Conservation (phyloP, 306 rosid species). For the Leucaena leucocephala region DNA sequence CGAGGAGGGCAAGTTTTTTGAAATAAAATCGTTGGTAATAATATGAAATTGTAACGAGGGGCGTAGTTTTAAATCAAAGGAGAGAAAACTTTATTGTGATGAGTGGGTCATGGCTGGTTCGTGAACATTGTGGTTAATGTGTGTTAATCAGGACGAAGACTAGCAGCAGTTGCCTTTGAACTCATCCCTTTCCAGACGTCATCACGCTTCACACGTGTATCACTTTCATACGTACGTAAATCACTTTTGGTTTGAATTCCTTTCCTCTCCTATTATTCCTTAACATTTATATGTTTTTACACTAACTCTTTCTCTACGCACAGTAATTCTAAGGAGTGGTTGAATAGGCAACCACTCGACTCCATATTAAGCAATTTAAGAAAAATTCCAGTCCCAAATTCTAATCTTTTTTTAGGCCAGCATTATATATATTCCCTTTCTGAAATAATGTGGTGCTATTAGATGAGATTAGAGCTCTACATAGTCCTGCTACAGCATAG, state of each 20-base stretch:
- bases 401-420: not conserved
- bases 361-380: not conserved
- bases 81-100: not conserved
- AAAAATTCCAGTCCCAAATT: not conserved
- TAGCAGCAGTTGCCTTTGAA: slow-evolving; percentile 27
- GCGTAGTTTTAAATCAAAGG: not conserved
- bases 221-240: not conserved
- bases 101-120: slow-evolving; percentile 21
- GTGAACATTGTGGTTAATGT: slow-evolving; percentile 28
- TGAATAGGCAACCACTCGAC: not conserved
- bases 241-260: not conserved
- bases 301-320: not conserved
- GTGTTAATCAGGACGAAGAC: slow-evolving; percentile 35
- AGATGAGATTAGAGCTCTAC: too few species aligned
- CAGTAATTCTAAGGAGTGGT: not conserved
- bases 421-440: not conserved
- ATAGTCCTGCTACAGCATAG: too few species aligned
- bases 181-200: not conserved
- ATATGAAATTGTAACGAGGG: not conserved
- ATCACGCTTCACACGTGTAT: slow-evolving; percentile 41
- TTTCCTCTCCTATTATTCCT: not conserved
- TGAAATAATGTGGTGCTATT: not conserved
- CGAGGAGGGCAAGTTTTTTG: not conserved
- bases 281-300: not conserved
- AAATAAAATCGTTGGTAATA: not conserved